Percentiles rank a stretch among this genome's conserved stretches.
phyloP scores from a whole-genome alignment of 1,139 yeast genomes.

The Entelexis sorbosivorans region DNA sequence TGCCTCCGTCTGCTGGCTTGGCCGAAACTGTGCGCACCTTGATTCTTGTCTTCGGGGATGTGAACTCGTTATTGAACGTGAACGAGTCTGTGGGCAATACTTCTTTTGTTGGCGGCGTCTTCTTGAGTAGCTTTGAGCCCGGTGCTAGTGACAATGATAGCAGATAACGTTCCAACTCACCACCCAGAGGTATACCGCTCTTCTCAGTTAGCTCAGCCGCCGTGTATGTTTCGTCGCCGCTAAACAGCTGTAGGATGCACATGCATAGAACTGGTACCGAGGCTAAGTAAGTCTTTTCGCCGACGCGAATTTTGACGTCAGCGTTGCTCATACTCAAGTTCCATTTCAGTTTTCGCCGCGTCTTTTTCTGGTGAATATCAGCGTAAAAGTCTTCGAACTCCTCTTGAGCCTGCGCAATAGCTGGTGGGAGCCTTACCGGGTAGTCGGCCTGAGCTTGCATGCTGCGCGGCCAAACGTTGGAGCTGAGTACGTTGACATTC shows the following conservation, averaged over 20 bases:
- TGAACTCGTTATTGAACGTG: conserved; percentile 57
- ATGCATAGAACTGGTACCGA: conserved; percentile 77
- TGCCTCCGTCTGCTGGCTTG: background rate
- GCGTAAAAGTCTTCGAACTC: conserved; percentile 16
- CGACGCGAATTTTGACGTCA: conserved; percentile 45
- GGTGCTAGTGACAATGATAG: conserved; percentile 84
- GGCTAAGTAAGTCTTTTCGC: conserved; percentile 62
- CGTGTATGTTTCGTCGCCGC: conserved; percentile 45
- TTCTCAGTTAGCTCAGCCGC: conserved; percentile 46
- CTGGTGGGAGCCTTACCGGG: conserved; percentile 9
- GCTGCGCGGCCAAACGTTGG: conserved; percentile 37
- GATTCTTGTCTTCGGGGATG: conserved; percentile 58
- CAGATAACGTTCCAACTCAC: conserved; percentile 62
- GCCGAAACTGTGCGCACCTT: conserved; percentile 60
- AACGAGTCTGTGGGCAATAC: conserved; percentile 33
- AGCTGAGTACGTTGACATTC: conserved; percentile 37
- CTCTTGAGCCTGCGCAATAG: conserved; percentile 8
- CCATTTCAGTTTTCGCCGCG: conserved; percentile 57
- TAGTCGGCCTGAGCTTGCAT: conserved; percentile 16
- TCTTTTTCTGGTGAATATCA: conserved; percentile 26
- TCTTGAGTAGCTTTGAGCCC: conserved; percentile 57
- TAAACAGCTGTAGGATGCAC: conserved; percentile 60
- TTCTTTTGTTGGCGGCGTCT: conserved; percentile 61
- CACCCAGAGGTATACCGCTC: conserved; percentile 57
- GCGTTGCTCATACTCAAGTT: conserved; percentile 68